phyloP scores from a whole-genome alignment of 129 eudicot genomes.

The Sambucus nigra region DNA sequence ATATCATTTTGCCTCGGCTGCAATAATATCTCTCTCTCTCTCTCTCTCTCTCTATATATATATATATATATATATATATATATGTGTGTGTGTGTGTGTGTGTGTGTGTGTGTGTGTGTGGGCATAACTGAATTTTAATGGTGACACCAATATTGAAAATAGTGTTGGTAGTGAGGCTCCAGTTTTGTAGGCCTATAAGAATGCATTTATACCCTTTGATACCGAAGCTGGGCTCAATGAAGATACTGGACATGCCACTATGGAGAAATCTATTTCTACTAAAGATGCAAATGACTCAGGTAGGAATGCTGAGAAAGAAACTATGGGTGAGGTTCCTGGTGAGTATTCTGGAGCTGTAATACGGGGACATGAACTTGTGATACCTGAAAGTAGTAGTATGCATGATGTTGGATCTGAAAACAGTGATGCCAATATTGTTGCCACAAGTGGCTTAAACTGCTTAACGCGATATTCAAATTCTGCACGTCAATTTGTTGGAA shows the following conservation, averaged over 20 bases:
- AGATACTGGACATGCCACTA: not conserved
- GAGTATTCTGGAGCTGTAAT: constrained; percentile 16
- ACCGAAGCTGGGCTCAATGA: constrained; percentile 6
- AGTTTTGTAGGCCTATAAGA: constrained; percentile 8
- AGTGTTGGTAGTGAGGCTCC: constrained; percentile 4
- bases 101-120: no score
- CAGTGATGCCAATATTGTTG: no score
- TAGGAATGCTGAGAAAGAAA: constrained; percentile 24
- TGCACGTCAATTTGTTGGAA: constrained; percentile 13
- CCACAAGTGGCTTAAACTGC: no score
- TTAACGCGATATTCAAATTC: constrained; percentile 14
- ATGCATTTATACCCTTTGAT: not conserved
- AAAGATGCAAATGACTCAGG: constrained; percentile 15
- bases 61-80: no score
- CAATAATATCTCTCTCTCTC: no score
- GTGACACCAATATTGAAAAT: constrained; percentile 9
- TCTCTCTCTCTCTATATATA: no score
- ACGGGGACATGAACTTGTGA: no score
- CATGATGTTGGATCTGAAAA: constrained; percentile 11
- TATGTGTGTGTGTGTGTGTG: no score
- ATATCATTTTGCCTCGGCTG: no score
- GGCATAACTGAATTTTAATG: constrained; percentile 11
- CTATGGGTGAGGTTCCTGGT: constrained; percentile 10
- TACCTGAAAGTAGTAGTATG: constrained; percentile 4
- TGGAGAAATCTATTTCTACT: constrained; percentile 4